Conservation (phyloP, 208 protist genomes). For the Angomonas desouzai region DNA sequence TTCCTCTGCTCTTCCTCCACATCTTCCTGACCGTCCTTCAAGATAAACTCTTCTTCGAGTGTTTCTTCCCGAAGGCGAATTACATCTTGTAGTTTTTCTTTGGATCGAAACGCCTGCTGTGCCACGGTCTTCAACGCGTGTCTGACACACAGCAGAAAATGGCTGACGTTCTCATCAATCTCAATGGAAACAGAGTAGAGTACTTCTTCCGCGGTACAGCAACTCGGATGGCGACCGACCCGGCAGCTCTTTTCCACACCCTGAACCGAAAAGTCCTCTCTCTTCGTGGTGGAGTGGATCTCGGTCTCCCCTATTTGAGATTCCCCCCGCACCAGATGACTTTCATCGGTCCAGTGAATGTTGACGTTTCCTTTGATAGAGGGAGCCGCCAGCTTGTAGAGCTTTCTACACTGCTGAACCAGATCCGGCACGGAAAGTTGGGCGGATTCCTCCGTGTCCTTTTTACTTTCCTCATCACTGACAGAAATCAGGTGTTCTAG, state of each 20-base stretch:
- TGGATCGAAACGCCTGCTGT: conserved; percentile 27
- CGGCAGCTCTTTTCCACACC: conserved; percentile 3
- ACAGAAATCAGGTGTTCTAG: not conserved
- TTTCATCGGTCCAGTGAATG: conserved; percentile 30
- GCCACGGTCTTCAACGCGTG: conserved; percentile 40
- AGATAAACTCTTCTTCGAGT: conserved; percentile 75
- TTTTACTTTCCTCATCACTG: not conserved
- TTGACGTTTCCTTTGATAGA: conserved; percentile 29
- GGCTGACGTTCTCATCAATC: conserved; percentile 39
- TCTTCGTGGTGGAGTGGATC: not conserved
- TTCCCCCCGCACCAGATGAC: conserved; percentile 22
- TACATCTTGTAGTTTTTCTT: conserved; percentile 32
- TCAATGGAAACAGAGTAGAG: conserved; percentile 47
- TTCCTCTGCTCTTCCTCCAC: conserved; percentile 20
- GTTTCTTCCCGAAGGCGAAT: conserved; percentile 42
- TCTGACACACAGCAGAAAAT: conserved; percentile 46
- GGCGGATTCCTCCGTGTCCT: conserved; percentile 5
- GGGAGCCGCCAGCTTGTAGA: conserved; percentile 28
- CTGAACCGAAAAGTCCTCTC: not conserved
- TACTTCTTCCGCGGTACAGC: conserved; percentile 65
- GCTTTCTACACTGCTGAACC: conserved; percentile 32
- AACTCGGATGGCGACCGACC: conserved; percentile 57
- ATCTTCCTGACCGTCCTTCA: conserved; percentile 14
- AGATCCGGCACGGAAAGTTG: conserved; percentile 21
- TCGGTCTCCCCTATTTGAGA: conserved; percentile 14